These are phyloP conservation scores for Aspergillus japonicus DNA, from an alignment of 2,329 filamentous ascomycete genomes.

Conservation along the genomic window DNA sequence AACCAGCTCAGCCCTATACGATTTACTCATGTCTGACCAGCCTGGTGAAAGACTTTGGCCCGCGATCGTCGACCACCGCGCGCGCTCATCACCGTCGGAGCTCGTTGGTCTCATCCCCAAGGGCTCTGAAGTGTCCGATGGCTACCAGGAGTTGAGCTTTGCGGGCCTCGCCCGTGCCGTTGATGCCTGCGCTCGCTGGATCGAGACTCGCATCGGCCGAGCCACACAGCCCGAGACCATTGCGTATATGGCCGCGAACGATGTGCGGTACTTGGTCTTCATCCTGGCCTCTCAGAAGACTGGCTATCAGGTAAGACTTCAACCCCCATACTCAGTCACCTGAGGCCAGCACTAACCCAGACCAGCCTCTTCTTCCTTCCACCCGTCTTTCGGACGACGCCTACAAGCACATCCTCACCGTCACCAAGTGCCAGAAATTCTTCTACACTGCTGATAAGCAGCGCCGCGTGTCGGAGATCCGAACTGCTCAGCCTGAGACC, in stretches of 20 bases:
- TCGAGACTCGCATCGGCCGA: slow-evolving; percentile 22
- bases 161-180: slow-evolving; percentile 23
- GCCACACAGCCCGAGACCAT: slow-evolving; percentile 15
- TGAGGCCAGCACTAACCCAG: not conserved
- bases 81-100: not conserved
- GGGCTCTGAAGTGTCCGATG: not conserved
- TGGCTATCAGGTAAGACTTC: slow-evolving; percentile 14
- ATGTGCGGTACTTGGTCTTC: slow-evolving; percentile 22
- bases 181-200: slow-evolving; percentile 25
- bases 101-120: slow-evolving; percentile 6
- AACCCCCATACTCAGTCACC: not conserved
- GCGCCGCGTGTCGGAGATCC: slow-evolving; percentile 22
- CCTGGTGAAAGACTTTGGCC: not conserved
- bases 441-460: slow-evolving; percentile 29
- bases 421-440: slow-evolving; percentile 17
- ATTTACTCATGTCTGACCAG: not conserved
- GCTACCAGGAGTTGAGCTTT: slow-evolving; percentile 17
- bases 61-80: slow-evolving; percentile 6
- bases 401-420: slow-evolving; percentile 16
- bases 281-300: slow-evolving; percentile 23
- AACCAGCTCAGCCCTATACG: not conserved
- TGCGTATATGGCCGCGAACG: slow-evolving; percentile 23
- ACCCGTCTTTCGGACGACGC: slow-evolving; percentile 22
- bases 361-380: slow-evolving; percentile 19
- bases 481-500: slow-evolving; percentile 7